These are phyloP conservation scores for Aspergillaceae sp. DNA, from an alignment of 2,329 filamentous ascomycete genomes.

Conservation along the genomic window DNA sequence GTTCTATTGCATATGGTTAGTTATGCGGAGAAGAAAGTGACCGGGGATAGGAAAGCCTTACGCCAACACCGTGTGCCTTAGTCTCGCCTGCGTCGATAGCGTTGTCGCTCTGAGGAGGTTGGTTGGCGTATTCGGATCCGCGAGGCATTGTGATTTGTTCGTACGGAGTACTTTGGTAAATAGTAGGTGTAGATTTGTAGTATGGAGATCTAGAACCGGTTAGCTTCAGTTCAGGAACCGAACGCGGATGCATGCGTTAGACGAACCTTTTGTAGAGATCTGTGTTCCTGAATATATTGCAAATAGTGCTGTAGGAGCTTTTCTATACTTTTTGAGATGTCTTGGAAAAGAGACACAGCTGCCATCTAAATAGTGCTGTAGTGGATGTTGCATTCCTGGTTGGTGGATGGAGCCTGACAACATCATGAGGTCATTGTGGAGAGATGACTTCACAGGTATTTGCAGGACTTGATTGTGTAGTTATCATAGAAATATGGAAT, in stretches of 20 bases:
- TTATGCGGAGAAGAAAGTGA: background rate
- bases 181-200: background rate
- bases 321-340: no score
- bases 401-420: slow-evolving; percentile 11
- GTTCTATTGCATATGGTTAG: slow-evolving; percentile 12
- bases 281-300: no score
- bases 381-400: slow-evolving; percentile 1
- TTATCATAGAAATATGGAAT: background rate
- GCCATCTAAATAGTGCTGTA: background rate
- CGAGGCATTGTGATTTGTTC: slow-evolving; percentile 22
- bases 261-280: no score
- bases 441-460: slow-evolving; percentile 20
- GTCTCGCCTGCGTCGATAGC: slow-evolving; percentile 25
- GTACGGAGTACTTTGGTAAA: background rate
- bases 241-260: no score
- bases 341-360: background rate
- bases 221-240: background rate
- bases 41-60: slow-evolving; percentile 9
- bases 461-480: background rate
- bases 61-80: slow-evolving; percentile 29
- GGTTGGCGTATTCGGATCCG: slow-evolving; percentile 33
- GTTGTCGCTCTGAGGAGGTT: slow-evolving; percentile 32
- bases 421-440: slow-evolving; percentile 27
- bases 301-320: no score
- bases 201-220: background rate